Base-by-base conservation (phyloP, 148 eudicot genomes). In the Chenopodium quinoa region DNA sequence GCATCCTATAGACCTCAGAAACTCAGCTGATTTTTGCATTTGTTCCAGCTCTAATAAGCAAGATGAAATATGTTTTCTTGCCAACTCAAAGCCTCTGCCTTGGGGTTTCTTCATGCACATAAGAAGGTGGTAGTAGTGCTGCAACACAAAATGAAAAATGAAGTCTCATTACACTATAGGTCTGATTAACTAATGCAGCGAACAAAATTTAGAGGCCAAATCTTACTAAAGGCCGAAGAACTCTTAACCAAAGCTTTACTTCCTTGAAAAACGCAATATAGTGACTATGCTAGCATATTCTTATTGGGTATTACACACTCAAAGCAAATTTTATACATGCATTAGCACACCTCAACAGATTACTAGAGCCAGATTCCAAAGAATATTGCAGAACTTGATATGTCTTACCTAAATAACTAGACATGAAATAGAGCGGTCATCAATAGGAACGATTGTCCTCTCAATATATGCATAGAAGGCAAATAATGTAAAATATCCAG, bases 61-160 rank as follows among this genome's bases (percentile, higher is more conserved):
- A 31, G 88, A 88, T 73, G 87, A 80, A 82, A 92, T 90, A 83
- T 96, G 99, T 85, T 92, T 96, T 85, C 91, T 92, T 2, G 99
- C 99, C 81, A 91, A 84, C 80, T 92, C 98, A 80, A 96, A 89
- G 75, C 99, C 99, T 89, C 88, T 92, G 48, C 99, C 99, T 89
- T 92, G 97, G 73, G 99, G 92, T 81, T 89, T 89, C 90, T 84
- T 92, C 92, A 92, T 86, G 81, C 92, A 92, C 25, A 81, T 79
- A 62, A 96, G 85, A 80, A 86, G 82, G 83, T 96, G 99, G 86
- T 90, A 90, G 84, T 89, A 96, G 86, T 96, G 95, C 99, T 96
- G 95, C 52, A 82, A 81, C 17, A 75, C 46, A 75, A 9, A 32
- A 48, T 20, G 48, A 76, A 67, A 68, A 19, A 34, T 27, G 54